Percentiles rank a stretch among this genome's conserved stretches.
Evolutionary conservation across 1,139 yeast species (phyloP).

Genomic region (Geotrichum candidum): DNA sequence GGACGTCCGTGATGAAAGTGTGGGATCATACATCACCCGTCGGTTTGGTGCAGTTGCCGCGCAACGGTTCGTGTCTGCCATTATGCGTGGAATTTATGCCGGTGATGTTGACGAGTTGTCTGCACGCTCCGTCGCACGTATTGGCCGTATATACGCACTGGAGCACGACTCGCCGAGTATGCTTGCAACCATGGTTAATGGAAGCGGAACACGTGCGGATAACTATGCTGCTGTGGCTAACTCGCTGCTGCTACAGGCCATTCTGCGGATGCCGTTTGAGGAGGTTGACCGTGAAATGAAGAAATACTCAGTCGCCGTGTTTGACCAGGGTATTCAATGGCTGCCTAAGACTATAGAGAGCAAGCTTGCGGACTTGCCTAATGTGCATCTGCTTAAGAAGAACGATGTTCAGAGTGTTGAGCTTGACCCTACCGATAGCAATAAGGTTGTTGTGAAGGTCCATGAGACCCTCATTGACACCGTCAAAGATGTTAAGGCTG

Average conservation of each 20-base stretch:
- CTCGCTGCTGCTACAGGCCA: conserved; percentile 27
- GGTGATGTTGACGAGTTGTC: conserved; percentile 71
- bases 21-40: conserved; percentile 59
- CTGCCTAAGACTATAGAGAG: conserved; percentile 33
- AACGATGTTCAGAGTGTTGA: conserved; percentile 19
- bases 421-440: neutral
- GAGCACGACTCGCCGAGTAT: conserved; percentile 59
- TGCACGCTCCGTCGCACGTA: conserved; percentile 46
- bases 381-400: conserved; percentile 40
- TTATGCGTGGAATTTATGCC: conserved; percentile 86
- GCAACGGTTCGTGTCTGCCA: conserved; percentile 67
- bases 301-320: conserved; percentile 28
- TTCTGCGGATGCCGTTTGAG: conserved; percentile 21
- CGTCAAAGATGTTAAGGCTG: conserved; percentile 16
- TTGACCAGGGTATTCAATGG: conserved; percentile 31
- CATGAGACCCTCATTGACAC: conserved; percentile 4
- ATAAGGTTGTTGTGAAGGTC: neutral
- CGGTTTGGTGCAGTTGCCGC: conserved; percentile 61
- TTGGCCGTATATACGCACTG: conserved; percentile 42
- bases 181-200: conserved; percentile 38
- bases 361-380: conserved; percentile 41
- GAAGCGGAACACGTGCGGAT: conserved; percentile 29
- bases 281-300: conserved; percentile 20
- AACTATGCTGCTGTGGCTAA: conserved; percentile 26
- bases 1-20: conserved; percentile 55